Percentiles rank a stretch among this genome's conserved stretches.
Conservation (phyloP, 2,329 filamentous ascomycete species). For the Nannizziopsis barbatae region DNA sequence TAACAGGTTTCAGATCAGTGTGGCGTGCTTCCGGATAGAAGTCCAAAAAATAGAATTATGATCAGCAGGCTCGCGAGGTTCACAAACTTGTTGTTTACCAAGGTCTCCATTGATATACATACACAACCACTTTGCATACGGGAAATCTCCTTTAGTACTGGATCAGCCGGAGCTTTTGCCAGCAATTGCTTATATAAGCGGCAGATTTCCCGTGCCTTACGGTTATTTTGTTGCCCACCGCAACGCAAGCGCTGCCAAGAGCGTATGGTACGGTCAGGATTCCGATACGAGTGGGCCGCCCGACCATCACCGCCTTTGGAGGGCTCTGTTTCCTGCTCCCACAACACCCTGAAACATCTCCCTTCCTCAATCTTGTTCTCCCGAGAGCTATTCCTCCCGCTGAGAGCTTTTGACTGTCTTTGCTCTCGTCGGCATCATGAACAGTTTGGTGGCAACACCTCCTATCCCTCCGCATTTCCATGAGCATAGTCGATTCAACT, state of each 20-base stretch:
- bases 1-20: too few relatives aligned
- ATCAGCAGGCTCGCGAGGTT: too few relatives aligned
- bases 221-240: conserved; percentile 10
- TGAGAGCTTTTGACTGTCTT: neutral
- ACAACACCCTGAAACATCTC: conserved; percentile 4
- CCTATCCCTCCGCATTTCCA: conserved; percentile 54
- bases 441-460: conserved; percentile 48
- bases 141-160: too few relatives aligned
- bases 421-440: conserved; percentile 41
- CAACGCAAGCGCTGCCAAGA: neutral
- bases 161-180: neutral
- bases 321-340: conserved; percentile 16
- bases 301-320: conserved; percentile 1
- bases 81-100: too few relatives aligned
- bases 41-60: too few relatives aligned
- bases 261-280: conserved; percentile 6
- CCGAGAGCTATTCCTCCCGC: neutral
- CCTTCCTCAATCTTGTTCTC: conserved; percentile 8
- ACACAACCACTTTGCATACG: too few relatives aligned
- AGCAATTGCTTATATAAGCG: neutral
- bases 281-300: conserved; percentile 6
- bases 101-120: too few relatives aligned
- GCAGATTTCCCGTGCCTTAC: conserved; percentile 1
- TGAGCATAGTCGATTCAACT: conserved; percentile 45
- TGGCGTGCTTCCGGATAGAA: too few relatives aligned